A percentile compares a stretch with the other conserved stretches of the same genome.
Conservation (phyloP, 1,284 basidiomycete species). For the Sporisorium iseilematis-ciliati region DNA sequence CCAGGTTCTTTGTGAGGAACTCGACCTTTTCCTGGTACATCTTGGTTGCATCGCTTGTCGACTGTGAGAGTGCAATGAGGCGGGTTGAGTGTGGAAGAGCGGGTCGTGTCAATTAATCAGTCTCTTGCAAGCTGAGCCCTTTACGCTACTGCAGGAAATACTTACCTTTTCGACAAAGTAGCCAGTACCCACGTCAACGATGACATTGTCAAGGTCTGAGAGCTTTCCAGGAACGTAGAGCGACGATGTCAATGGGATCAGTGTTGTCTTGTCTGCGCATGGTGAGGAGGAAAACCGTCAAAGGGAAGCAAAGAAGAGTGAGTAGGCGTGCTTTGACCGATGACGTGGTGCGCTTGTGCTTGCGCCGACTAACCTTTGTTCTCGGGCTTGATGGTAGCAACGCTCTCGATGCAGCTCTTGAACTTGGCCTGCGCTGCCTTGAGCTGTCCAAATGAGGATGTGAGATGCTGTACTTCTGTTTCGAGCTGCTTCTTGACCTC, state of each 20-base stretch:
- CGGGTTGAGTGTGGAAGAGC: neutral
- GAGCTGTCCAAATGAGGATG: constrained; percentile 90
- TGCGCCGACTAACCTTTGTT: constrained; percentile 74
- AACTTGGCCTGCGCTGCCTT: constrained; percentile 94
- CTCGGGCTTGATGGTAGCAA: constrained; percentile 80
- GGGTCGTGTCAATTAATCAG: neutral
- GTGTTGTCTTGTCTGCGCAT: constrained; percentile 80
- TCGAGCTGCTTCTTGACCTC: constrained; percentile 67
- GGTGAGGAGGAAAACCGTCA: neutral
- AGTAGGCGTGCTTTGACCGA: neutral
- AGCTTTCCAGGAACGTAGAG: constrained; percentile 94
- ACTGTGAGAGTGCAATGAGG: constrained; percentile 19
- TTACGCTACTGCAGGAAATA: neutral
- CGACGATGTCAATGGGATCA: constrained; percentile 92
- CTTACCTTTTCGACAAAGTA: constrained; percentile 94
- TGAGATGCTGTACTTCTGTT: constrained; percentile 91
- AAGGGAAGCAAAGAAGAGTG: neutral
- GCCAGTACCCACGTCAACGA: constrained; percentile 95
- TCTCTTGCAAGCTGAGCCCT: neutral
- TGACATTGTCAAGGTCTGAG: constrained; percentile 83
- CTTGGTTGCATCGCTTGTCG: constrained; percentile 58
- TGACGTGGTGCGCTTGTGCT: neutral
- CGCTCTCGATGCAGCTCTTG: constrained; percentile 84
- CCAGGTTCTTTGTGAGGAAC: constrained; percentile 64
- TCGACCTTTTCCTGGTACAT: constrained; percentile 64